Evolutionary conservation across 2,329 filamentous ascomycete genomes (phyloP), one percentile per base, ranked within the genome.

Genomic region (Fusarium anguioides): DNA sequence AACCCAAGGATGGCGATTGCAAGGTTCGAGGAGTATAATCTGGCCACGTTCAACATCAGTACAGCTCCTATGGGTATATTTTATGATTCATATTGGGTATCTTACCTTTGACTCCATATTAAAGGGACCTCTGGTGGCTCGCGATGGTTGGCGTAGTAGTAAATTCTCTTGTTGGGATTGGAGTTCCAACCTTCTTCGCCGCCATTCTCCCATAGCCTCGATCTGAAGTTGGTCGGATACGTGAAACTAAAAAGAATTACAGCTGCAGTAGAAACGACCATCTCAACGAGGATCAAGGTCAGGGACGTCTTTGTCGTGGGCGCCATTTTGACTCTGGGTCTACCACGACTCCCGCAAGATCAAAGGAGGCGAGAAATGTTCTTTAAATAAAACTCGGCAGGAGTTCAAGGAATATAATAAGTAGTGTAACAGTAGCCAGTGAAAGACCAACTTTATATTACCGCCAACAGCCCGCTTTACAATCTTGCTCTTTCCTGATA

Each of bases 111-210:
- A 4, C 66, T 68, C 72, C 75, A 75, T 18, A 75, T 67, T 11
- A 70, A 35, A 4, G 75, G 72, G 4, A 76, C 65, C 37, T 71
- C 64, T 8, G 75, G 73, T 17, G 67, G 71, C 35, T 75, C 72
- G n/a, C 63, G 60, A 24, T 74, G 63, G 65, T 76, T 75, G 26
- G 75, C 74, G 18, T 75, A 75, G 46, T 64, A 75, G 55, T 75
- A 76, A 8, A 74, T 74, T 37, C 73, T 58, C 35, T 68, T 27
- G 5, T 71, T 72, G 5, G 74, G 75, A 33, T 75, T 73, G 33
- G 74, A 77, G 59, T 71, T 76, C 69, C 71, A 77, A 15, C 72
- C 71, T n/a, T 72, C 52, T 21, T 65, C 69, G 27, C 72, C 72
- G 14, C 73, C 74, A 24, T 75, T 72, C 20, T 70, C 68, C 72